Evolutionary conservation across 2,329 filamentous ascomycete genomes (phyloP).

Genomic region (Aspergillus thermomutatus): DNA sequence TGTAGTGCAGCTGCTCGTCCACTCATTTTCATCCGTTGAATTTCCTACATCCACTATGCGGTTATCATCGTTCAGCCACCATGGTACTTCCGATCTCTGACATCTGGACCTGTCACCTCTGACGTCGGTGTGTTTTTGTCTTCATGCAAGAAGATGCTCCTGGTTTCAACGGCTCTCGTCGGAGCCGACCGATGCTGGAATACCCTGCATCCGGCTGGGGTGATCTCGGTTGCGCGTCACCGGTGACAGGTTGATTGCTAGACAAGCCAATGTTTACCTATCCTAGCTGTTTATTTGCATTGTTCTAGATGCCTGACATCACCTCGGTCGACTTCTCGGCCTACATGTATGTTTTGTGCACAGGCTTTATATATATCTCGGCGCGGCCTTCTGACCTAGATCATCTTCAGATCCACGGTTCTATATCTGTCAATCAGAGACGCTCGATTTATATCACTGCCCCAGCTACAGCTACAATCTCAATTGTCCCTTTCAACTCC

Average conservation of each 20-base stretch:
- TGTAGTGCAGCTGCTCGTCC: not conserved
- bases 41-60: not conserved
- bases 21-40: not conserved
- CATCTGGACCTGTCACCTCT: not conserved
- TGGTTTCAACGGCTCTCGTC: slow-evolving; percentile 7
- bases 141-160: slow-evolving; percentile 4
- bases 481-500: not conserved
- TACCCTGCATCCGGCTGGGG: slow-evolving; percentile 22
- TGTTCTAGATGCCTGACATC: not conserved
- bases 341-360: not conserved
- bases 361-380: slow-evolving; percentile 11
- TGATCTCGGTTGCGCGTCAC: slow-evolving; percentile 21
- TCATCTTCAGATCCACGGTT: slow-evolving; percentile 14
- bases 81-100: not conserved
- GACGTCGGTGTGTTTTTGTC: slow-evolving; percentile 1
- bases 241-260: slow-evolving; percentile 3
- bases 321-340: not conserved
- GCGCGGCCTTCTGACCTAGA: slow-evolving; percentile 1
- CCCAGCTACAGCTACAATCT: not conserved
- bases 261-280: not conserved
- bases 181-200: slow-evolving; percentile 20
- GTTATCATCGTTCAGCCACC: not conserved
- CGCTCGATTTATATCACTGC: not conserved
- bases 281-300: too few species aligned
- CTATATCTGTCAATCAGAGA: slow-evolving; percentile 6